A percentile compares a stretch with the other conserved stretches of the same genome.
Conservation (phyloP, 1,284 basidiomycete genomes). For the Ceratobasidium sp. region DNA sequence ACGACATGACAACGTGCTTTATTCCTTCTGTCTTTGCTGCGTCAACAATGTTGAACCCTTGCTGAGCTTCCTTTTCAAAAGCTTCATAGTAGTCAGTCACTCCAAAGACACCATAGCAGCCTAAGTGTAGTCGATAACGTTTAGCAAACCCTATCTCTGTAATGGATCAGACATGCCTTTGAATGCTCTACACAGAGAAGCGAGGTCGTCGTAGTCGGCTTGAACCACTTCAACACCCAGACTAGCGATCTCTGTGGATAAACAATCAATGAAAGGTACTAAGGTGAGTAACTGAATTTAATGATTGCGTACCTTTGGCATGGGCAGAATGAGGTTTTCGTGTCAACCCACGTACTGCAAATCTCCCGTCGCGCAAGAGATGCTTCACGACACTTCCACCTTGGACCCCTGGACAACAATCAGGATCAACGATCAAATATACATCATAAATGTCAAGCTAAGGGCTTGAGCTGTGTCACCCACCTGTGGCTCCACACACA, state of each 20-base stretch:
- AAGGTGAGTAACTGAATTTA: background rate
- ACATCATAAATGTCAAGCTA: background rate
- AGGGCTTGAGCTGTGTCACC: background rate
- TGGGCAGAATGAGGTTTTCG: conserved; percentile 34
- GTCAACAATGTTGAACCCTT: conserved; percentile 53
- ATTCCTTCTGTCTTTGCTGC: conserved; percentile 49
- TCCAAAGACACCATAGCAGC: conserved; percentile 51
- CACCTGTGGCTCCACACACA: conserved; percentile 39
- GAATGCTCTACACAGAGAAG: conserved; percentile 41
- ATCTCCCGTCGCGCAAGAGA: conserved; percentile 33
- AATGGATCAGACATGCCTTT: conserved; percentile 43
- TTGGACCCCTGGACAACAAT: conserved; percentile 32
- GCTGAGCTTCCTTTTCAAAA: conserved; percentile 45
- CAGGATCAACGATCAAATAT: background rate
- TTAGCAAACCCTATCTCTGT: background rate
- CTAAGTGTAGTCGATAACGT: background rate
- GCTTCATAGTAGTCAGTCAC: conserved; percentile 48
- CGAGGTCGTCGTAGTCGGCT: conserved; percentile 37
- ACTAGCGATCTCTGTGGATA: conserved; percentile 2
- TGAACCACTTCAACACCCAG: conserved; percentile 26
- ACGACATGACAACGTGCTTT: conserved; percentile 48
- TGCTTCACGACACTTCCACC: conserved; percentile 34
- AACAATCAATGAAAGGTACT: background rate
- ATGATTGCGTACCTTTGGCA: conserved; percentile 30
- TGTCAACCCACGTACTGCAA: conserved; percentile 37